Evolutionary conservation across 345 rosid genomes (phyloP).

Genomic region (Eucalyptus guilfoylei): DNA sequence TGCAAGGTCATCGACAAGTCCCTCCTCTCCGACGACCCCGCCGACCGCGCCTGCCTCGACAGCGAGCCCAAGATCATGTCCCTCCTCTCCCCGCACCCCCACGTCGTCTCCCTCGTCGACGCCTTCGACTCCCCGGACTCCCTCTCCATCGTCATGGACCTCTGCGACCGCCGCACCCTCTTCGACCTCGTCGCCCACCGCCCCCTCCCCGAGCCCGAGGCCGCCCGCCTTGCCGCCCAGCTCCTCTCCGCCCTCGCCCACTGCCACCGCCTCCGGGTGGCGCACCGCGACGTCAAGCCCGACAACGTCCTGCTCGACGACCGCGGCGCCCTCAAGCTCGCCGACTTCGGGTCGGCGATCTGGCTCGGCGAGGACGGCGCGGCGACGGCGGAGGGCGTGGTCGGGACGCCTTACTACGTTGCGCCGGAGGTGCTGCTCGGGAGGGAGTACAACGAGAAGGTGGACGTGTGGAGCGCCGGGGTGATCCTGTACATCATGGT

Average conservation of each 20-base stretch:
- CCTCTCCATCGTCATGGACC: constrained; percentile 51
- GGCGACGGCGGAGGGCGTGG: constrained; percentile 32
- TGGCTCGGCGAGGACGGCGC: constrained; percentile 16
- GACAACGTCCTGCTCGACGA: constrained; percentile 59
- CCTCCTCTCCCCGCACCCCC: constrained; percentile 55
- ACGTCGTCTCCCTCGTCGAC: constrained; percentile 44
- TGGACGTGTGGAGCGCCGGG: constrained; percentile 86
- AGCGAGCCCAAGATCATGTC: constrained; percentile 72
- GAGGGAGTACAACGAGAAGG: constrained; percentile 62
- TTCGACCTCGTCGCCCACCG: constrained; percentile 28
- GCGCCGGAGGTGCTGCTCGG: constrained; percentile 87
- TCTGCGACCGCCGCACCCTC: constrained; percentile 55
- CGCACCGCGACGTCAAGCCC: constrained; percentile 79
- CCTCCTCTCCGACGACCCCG: constrained; percentile 47
- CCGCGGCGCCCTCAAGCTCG: constrained; percentile 68
- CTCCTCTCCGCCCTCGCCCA: constrained; percentile 52
- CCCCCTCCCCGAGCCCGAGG: constrained; percentile 28
- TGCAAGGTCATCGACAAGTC: constrained; percentile 70
- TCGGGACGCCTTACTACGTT: constrained; percentile 90
- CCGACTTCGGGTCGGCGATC: constrained; percentile 77
- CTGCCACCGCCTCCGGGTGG: constrained; percentile 58
- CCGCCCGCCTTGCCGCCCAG: constrained; percentile 32
- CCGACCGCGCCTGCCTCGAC: constrained; percentile 65
- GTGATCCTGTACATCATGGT: constrained; percentile 69
- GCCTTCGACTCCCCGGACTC: constrained; percentile 44